Evolutionary conservation across 1,284 basidiomycete species (phyloP).

Genomic region (Agaricales sp.): DNA sequence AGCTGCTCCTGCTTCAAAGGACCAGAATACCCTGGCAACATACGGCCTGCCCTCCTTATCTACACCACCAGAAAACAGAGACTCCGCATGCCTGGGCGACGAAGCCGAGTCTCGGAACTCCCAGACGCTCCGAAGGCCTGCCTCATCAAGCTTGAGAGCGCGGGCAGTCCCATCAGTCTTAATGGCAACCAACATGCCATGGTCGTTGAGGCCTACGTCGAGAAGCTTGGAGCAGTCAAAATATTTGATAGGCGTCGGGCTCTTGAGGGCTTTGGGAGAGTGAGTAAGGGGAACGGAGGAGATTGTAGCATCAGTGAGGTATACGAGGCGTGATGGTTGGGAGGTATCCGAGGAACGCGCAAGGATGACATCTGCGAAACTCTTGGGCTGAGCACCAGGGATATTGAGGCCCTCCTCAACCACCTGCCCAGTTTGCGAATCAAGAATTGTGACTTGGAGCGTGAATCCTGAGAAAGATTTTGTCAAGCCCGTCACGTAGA

Average conservation of each 20-base stretch:
- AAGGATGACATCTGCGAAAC: constrained; percentile 30
- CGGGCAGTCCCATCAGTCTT: constrained; percentile 43
- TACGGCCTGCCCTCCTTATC: constrained; percentile 49
- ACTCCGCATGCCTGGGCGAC: constrained; percentile 29
- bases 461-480: constrained; percentile 55
- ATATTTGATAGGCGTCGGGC: constrained; percentile 31
- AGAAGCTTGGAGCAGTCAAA: constrained; percentile 35
- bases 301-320: constrained; percentile 58
- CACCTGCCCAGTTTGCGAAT: constrained; percentile 43
- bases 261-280: constrained; percentile 32
- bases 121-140: constrained; percentile 37
- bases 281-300: constrained; percentile 44
- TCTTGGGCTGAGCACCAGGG: constrained; percentile 44
- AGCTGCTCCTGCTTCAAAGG: constrained; percentile 25
- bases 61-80: constrained; percentile 51
- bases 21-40: constrained; percentile 68
- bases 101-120: constrained; percentile 46
- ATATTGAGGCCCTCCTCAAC: constrained; percentile 39
- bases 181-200: constrained; percentile 43
- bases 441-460: constrained; percentile 53
- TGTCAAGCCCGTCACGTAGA: constrained; percentile 64
- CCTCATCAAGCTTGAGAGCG: constrained; percentile 38
- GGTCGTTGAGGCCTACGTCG: constrained; percentile 41
- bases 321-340: constrained; percentile 39
- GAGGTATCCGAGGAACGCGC: constrained; percentile 12